Evolutionary conservation across 768 basidiomycete species (phyloP).

Genomic region (Calocybe cyanea): DNA sequence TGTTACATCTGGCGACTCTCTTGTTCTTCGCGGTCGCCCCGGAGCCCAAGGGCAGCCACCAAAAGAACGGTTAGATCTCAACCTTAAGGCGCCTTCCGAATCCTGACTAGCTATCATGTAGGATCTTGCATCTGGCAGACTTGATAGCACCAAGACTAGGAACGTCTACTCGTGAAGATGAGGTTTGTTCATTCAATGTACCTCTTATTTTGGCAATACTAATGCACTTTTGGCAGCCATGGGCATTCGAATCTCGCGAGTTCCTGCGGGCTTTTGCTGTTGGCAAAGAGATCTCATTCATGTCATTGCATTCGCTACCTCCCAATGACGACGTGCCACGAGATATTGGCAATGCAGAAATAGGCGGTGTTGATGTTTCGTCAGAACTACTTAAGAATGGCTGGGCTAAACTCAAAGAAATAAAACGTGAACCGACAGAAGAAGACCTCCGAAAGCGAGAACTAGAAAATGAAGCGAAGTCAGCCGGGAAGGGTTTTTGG

Average conservation of each 20-base stretch:
- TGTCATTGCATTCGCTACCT: slow-evolving; percentile 74
- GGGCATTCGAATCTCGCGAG: slow-evolving; percentile 92
- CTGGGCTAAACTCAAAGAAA: slow-evolving; percentile 92
- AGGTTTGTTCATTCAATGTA: slow-evolving; percentile 42
- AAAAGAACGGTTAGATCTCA: slow-evolving; percentile 70
- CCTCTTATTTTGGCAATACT: slow-evolving; percentile 6
- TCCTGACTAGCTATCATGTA: slow-evolving; percentile 24
- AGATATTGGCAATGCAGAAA: slow-evolving; percentile 75
- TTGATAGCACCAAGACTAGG: slow-evolving; percentile 83
- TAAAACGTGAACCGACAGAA: slow-evolving; percentile 77
- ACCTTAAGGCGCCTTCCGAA: neutral
- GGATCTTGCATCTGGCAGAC: slow-evolving; percentile 88
- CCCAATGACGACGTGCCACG: slow-evolving; percentile 72
- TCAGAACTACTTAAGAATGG: slow-evolving; percentile 79
- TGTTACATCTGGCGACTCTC: slow-evolving; percentile 87
- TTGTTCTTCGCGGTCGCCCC: slow-evolving; percentile 74
- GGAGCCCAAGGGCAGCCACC: slow-evolving; percentile 83
- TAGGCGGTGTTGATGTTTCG: slow-evolving; percentile 68
- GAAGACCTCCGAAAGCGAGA: slow-evolving; percentile 71
- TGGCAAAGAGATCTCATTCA: slow-evolving; percentile 88
- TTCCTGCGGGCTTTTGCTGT: slow-evolving; percentile 82
- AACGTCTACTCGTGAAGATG: slow-evolving; percentile 80
- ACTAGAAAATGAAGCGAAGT: slow-evolving; percentile 71
- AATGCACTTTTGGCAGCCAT: slow-evolving; percentile 47
- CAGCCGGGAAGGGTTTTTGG: slow-evolving; percentile 80